A percentile compares a stretch with the other conserved stretches of the same genome.
These are phyloP conservation scores for Ascochyta fabae DNA, from an alignment of 2,329 filamentous ascomycete species.

Conservation along the genomic window DNA sequence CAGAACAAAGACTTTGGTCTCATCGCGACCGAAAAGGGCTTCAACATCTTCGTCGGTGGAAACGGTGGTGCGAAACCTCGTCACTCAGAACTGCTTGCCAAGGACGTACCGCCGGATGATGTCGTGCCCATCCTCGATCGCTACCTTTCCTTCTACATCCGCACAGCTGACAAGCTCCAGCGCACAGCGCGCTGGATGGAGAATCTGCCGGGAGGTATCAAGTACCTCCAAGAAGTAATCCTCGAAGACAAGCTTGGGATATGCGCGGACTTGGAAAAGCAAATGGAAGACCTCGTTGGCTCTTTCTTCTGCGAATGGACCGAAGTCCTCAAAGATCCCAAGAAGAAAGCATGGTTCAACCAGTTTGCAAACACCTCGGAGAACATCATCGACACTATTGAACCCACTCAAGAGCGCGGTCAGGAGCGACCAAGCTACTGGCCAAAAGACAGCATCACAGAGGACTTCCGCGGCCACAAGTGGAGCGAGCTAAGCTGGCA, in stretches of 20 bases:
- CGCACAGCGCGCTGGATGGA: slow-evolving; percentile 90
- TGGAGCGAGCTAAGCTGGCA: slow-evolving; percentile 79
- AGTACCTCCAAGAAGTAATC: slow-evolving; percentile 81
- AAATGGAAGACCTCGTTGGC: slow-evolving; percentile 85
- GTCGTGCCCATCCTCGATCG: slow-evolving; percentile 85
- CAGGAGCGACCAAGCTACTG: slow-evolving; percentile 80
- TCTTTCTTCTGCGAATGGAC: slow-evolving; percentile 93
- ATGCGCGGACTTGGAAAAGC: slow-evolving; percentile 79
- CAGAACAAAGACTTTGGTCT: slow-evolving; percentile 94
- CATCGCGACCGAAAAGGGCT: slow-evolving; percentile 90
- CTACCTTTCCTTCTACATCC: slow-evolving; percentile 92
- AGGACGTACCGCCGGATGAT: slow-evolving; percentile 83
- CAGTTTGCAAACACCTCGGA: slow-evolving; percentile 87
- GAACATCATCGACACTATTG: slow-evolving; percentile 68
- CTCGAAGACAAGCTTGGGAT: slow-evolving; percentile 87
- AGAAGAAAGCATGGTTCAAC: slow-evolving; percentile 71
- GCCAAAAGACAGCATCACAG: slow-evolving; percentile 69
- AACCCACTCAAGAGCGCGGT: slow-evolving; percentile 73
- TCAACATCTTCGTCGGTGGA: slow-evolving; percentile 89
- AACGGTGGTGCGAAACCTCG: slow-evolving; percentile 87
- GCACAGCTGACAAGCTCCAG: slow-evolving; percentile 88
- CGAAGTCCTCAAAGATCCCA: slow-evolving; percentile 74
- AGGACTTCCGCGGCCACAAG: slow-evolving; percentile 74
- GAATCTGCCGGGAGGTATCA: slow-evolving; percentile 79
- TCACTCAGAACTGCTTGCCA: slow-evolving; percentile 82